These are phyloP conservation scores for Monilinia fructigena DNA, from an alignment of 2,329 filamentous ascomycete species.

Conservation along the genomic window DNA sequence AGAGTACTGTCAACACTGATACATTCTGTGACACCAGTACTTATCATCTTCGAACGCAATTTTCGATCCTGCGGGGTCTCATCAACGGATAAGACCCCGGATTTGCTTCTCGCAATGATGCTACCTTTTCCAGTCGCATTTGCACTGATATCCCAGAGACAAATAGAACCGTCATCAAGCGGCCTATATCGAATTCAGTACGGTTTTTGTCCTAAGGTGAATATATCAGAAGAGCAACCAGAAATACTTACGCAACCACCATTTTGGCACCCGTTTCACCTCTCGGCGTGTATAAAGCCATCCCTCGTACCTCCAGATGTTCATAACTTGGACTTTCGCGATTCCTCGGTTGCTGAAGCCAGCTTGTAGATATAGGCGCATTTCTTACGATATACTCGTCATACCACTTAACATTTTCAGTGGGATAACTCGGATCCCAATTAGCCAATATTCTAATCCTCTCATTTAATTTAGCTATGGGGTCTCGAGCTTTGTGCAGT, in stretches of 20 bases:
- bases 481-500: constrained; percentile 29
- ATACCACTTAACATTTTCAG: constrained; percentile 78
- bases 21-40: constrained; percentile 73
- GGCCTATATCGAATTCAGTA: constrained; percentile 44
- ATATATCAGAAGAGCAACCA: not conserved
- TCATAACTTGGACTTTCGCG: constrained; percentile 46
- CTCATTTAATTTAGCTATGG: constrained; percentile 40
- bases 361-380: constrained; percentile 70
- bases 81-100: constrained; percentile 65
- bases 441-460: constrained; percentile 64
- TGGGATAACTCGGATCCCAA: constrained; percentile 77
- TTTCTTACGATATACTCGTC: constrained; percentile 83
- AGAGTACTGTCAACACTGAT: constrained; percentile 72
- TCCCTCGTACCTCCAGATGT: constrained; percentile 66
- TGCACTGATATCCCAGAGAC: constrained; percentile 74
- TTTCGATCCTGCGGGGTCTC: constrained; percentile 46
- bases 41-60: constrained; percentile 62
- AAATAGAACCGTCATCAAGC: constrained; percentile 83
- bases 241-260: constrained; percentile 54
- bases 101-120: constrained; percentile 63
- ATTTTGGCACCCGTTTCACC: constrained; percentile 54
- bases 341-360: constrained; percentile 66
- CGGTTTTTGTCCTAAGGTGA: not conserved
- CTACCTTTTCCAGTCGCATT: constrained; percentile 55
- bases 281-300: constrained; percentile 63